Evolutionary conservation across 306 rosid genomes (phyloP).

Genomic region (Morella rubra): DNA sequence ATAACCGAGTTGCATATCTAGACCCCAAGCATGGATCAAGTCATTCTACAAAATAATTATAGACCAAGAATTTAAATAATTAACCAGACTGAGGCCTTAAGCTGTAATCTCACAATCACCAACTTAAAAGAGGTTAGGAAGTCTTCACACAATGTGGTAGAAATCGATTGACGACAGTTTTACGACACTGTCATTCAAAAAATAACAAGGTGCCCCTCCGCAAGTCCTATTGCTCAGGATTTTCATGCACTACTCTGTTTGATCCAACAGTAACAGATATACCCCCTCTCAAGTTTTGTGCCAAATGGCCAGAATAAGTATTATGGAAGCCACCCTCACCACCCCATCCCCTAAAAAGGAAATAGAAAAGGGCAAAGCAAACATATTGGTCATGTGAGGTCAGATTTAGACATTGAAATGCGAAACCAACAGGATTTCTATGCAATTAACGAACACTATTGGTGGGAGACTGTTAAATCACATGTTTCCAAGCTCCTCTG

Average conservation of each 20-base stretch:
- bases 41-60: slow-evolving; percentile 58
- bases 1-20: slow-evolving; percentile 88
- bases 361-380: background rate
- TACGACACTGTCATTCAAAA: background rate
- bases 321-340: background rate
- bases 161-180: background rate
- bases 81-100: background rate
- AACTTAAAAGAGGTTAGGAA: background rate
- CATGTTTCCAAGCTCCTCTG: background rate
- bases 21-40: slow-evolving; percentile 97
- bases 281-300: background rate
- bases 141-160: background rate
- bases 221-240: background rate
- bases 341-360: background rate
- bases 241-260: background rate
- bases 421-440: background rate
- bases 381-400: background rate
- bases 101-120: background rate
- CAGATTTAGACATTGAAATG: background rate
- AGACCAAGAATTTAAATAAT: background rate
- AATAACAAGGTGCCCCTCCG: background rate
- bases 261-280: background rate
- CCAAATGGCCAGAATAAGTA: background rate
- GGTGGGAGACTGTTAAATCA: background rate
- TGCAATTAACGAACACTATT: background rate